Evolutionary conservation across 2,329 filamentous ascomycete species (phyloP), one percentile per base, ranked within the genome.

Genomic region (Tolypocladium album): DNA sequence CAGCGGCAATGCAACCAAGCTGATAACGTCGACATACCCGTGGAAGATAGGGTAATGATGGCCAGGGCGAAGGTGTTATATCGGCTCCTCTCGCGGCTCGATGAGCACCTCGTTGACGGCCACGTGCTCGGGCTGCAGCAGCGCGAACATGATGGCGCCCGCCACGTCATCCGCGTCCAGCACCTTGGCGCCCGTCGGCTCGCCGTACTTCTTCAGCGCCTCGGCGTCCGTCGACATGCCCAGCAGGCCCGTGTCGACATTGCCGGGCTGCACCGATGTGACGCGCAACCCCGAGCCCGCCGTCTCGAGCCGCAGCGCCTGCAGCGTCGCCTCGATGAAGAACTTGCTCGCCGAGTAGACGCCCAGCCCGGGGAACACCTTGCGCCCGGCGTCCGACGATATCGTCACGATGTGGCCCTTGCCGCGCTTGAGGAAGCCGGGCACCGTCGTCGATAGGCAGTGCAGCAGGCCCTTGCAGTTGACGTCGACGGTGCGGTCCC

Each of bases 331-430:
- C 71, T 93, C 89, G 59, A 93, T 88, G 69, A 93, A 93, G 80
- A 92, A 91, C 71, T 93, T 93, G 73, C 84, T 88, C 34, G 88
- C 89, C 0, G 88, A 90, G 78, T 93, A 93, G 42, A 93, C 89
- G 58, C 89, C 89, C 15, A 92, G 76, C 0, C 89, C 89, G 0
- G 89, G 88, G 76, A 92, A 92, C 9, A 91, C 88, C 71, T 92
- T 92, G 60, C 89, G 85, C 0, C 89, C 89, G 1, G 89, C 89
- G 64, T 92, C 89, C 0, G 89, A 92, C 0, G 89, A 92, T 66
- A 93, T 91, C 66, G 88, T 88, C 5, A 93, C 87, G 63, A 93
- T 83, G 72, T 92, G 89, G 4, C 88, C 88, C 34, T 72, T 75
- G 58, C 86, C 85, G 22, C 88, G 87, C 7, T 80, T 75, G 13